Evolutionary conservation across 2,329 filamentous ascomycete genomes (phyloP).

Genomic region (Neoascochyta sp.): DNA sequence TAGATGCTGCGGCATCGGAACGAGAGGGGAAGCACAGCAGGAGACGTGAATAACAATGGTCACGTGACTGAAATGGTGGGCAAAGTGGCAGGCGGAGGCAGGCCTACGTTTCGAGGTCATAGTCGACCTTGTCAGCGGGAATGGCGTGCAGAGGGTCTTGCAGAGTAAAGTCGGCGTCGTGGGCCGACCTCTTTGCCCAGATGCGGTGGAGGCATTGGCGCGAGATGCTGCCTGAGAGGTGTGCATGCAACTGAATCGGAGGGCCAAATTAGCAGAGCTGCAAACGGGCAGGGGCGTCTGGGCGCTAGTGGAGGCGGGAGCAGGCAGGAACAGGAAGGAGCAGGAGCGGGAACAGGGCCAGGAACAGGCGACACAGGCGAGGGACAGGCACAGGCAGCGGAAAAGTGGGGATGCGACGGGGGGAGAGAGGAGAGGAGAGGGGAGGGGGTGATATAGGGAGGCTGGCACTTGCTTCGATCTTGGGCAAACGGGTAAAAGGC

Average conservation of each 20-base stretch:
- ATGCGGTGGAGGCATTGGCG: conserved; percentile 69
- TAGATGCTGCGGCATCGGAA: no score
- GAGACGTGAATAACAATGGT: conserved; percentile 7
- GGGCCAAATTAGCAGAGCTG: conserved; percentile 22
- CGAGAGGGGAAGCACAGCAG: no score
- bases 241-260: conserved; percentile 65
- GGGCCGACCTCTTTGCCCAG: conserved; percentile 59
- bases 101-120: conserved; percentile 63
- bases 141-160: conserved; percentile 68
- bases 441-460: no score
- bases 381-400: no score
- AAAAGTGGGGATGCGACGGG: no score
- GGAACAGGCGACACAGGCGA: no score
- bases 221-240: conserved; percentile 75
- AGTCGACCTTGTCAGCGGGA: conserved; percentile 67
- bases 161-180: conserved; percentile 51
- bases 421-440: no score
- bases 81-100: conserved; percentile 2
- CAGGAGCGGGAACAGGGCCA: no score
- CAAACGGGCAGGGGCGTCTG: conserved; percentile 21
- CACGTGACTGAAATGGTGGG: no score
- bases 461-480: conserved; percentile 44
- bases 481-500: no score
- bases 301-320: conserved; percentile 14
- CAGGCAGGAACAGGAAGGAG: no score